These are phyloP conservation scores for Colletotrichum aenigma DNA, from an alignment of 2,329 filamentous ascomycete species.

Conservation along the genomic window DNA sequence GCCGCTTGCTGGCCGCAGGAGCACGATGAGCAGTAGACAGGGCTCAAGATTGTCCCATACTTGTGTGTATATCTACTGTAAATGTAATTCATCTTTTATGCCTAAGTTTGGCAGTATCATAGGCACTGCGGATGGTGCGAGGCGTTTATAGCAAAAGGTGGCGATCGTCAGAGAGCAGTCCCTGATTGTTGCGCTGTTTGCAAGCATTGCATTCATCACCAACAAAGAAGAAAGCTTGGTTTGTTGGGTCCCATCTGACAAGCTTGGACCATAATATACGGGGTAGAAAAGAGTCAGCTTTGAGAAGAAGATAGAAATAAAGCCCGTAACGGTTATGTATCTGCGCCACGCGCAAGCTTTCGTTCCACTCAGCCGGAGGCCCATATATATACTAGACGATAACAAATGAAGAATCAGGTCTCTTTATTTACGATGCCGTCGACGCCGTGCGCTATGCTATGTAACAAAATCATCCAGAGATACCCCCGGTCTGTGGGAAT, in stretches of 20 bases:
- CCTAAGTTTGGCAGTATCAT: not conserved
- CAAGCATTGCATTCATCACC: not conserved
- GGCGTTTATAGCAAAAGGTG: not conserved
- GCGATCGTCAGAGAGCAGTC: too few species aligned
- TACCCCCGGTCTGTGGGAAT: not conserved
- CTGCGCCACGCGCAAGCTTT: not conserved
- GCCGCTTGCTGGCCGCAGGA: slow-evolving; percentile 32
- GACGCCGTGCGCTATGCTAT: not conserved
- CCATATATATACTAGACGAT: too few species aligned
- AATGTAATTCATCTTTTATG: not conserved
- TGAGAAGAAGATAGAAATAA: not conserved
- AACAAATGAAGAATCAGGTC: not conserved
- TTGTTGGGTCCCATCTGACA: not conserved
- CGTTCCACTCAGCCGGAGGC: too few species aligned
- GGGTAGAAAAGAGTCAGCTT: not conserved
- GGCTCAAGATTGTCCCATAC: not conserved
- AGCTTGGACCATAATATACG: not conserved
- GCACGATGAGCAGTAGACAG: not conserved
- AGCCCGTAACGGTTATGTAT: not conserved
- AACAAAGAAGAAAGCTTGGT: not conserved
- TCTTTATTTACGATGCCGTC: not conserved
- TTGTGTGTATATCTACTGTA: not conserved
- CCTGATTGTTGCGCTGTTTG: not conserved
- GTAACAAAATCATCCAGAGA: not conserved
- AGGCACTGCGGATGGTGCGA: not conserved